Base-by-base conservation (phyloP, 495 filamentous ascomycete species). In the Xylaria longipes region DNA sequence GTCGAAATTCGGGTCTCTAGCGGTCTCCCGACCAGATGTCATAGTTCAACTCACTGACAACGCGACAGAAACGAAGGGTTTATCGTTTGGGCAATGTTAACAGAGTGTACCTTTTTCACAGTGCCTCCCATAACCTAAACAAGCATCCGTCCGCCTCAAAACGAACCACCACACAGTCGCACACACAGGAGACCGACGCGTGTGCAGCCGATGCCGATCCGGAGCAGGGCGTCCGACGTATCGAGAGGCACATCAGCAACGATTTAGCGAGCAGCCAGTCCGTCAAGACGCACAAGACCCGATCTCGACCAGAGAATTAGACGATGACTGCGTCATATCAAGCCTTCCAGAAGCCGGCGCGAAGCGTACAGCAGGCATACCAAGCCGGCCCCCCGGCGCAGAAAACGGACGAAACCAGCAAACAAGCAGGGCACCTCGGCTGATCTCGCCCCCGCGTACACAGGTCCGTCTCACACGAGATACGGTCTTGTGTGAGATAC, bases 401-500 rank as follows among this genome's bases (percentile, higher is more conserved):
- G n/a, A n/a, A n/a, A n/a, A n/a, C 17, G 11, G 50, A 29, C 22
- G 50, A 41, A 61, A 17, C 25, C 31, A 31, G n/a, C 25, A 48
- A 39, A 20, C 20, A 17, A 35, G n/a, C 22, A 8, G 37, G 31
- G 2, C 25, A 11, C 2, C 60, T 63, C 60, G 60, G 60, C 60
- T 43, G 60, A 63, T 41, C 35, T 39, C 9, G n/a, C n/a, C n/a
- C n/a, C n/a, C n/a, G n/a, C n/a, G n/a, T n/a, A 31, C 35, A 5
- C 58, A 41, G 33, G n/a, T n/a, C n/a, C 43, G 57, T 60, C 57
- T 37, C 20, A 60, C 57, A 3, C 57, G 5, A 60, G 57, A 37
- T 56, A 7, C 0, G 17, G 31, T 25, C 22, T 48, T 43, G 62
- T 65, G 62, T 35, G 43, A 65, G 35, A 39, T 65, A 65, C 62